phyloP scores from a whole-genome alignment of 1,139 yeast genomes.

The Taiozyma sp. region DNA sequence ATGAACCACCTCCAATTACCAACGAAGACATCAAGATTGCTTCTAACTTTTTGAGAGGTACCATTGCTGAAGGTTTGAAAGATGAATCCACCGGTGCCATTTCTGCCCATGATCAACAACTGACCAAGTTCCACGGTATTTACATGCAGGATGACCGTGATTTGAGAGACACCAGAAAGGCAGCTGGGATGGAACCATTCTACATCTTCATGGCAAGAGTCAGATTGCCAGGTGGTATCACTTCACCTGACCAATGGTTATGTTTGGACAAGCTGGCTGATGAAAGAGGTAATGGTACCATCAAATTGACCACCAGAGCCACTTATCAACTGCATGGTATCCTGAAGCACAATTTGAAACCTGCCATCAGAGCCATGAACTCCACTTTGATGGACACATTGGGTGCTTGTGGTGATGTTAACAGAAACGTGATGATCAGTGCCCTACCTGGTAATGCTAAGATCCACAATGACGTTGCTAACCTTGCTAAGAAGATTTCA shows the following conservation, averaged over 20 bases:
- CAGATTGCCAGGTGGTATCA: slow-evolving; percentile 90
- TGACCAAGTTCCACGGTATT: slow-evolving; percentile 96
- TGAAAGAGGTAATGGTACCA: slow-evolving; percentile 85
- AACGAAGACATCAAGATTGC: slow-evolving; percentile 93
- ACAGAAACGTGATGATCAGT: slow-evolving; percentile 90
- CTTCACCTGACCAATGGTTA: slow-evolving; percentile 87
- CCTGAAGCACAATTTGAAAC: slow-evolving; percentile 84
- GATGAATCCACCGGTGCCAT: slow-evolving; percentile 91
- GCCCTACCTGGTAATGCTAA: slow-evolving; percentile 84
- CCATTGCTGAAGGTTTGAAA: slow-evolving; percentile 79
- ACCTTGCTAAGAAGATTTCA: slow-evolving; percentile 61
- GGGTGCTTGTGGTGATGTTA: slow-evolving; percentile 98
- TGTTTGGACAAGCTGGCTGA: slow-evolving; percentile 81
- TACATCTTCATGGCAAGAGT: slow-evolving; percentile 96
- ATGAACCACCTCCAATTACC: slow-evolving; percentile 94
- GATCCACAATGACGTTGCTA: slow-evolving; percentile 71
- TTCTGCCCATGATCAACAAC: slow-evolving; percentile 87
- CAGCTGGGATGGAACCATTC: slow-evolving; percentile 92
- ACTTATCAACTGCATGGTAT: slow-evolving; percentile 97
- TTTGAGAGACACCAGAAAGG: slow-evolving; percentile 86
- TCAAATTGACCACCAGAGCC: slow-evolving; percentile 94
- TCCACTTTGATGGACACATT: slow-evolving; percentile 86
- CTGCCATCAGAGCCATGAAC: slow-evolving; percentile 92
- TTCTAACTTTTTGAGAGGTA: slow-evolving; percentile 87
- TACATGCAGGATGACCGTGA: slow-evolving; percentile 99